Base-by-base conservation (phyloP, 1,284 basidiomycete genomes). In the Ganoderma sp. region DNA sequence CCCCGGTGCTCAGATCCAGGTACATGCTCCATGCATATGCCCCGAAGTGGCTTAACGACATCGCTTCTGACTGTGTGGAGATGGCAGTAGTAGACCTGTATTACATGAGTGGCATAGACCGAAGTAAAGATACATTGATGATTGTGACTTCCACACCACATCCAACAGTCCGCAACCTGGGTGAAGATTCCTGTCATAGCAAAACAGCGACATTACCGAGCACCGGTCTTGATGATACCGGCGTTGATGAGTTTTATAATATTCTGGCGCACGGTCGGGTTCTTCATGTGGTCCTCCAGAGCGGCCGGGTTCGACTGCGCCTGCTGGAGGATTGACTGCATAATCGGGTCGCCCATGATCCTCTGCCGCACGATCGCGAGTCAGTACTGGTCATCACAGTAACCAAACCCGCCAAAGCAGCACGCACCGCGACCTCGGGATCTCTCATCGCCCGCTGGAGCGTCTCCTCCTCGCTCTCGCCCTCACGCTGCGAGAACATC, bases 211-310 rank as follows among this genome's bases (percentile, higher is more conserved):
- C 61, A 69, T 85, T 81, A 92, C 76, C 90, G 83, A 25, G 45
- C 45, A 12, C 48, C 48, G 54, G 91, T 92, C 79, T 84, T 87
- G 83, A 98, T 97, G 78, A 98, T 95, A 68, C 97, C 97, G 34
- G 96, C 95, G 71, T 95, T 96, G 78, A 98, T 86, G 58, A 99
- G 86, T 83, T 98, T 98, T 82, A 93, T 88, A 72, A 98, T 94
- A 84, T 98, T 98, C 70, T 87, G 81, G 64, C 89, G 85, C 58
- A 98, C 90, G 67, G 87, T 84, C 9, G 95, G 94, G 78, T 97
- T 98, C 88, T 97, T 96, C 93, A 99, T 95, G 82, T 99, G 97
- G 74, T 98, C 95, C 81, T 96, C 93, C 69, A 99, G 83, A 19
- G 96, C 95, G 41, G 88, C 84, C 2, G 98, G 97, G 81, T 98